Conservation (phyloP, 148 eudicot genomes). For the Vaccinium darrowii region DNA sequence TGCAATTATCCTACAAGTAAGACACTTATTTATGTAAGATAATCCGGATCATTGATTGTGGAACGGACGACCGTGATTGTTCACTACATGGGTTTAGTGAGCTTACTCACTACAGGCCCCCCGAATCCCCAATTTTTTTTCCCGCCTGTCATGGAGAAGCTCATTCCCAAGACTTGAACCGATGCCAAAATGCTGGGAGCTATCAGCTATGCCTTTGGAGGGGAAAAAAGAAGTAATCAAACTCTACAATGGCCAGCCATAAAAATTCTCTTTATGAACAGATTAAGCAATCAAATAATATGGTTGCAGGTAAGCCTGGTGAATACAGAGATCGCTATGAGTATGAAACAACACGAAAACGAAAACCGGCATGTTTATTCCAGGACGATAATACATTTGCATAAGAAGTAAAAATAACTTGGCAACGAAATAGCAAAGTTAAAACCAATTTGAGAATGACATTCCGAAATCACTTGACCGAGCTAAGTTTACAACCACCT, state of each 20-base stretch:
- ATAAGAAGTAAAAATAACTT: neutral
- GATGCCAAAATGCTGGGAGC: neutral
- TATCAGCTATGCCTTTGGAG: too few species aligned
- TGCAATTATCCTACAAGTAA: too few species aligned
- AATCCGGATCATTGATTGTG: too few species aligned
- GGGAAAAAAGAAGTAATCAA: neutral
- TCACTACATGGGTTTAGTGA: too few species aligned
- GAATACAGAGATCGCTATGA: too few species aligned
- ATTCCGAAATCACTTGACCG: neutral
- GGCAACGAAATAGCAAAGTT: neutral
- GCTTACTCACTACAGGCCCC: too few species aligned
- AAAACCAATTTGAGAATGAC: neutral
- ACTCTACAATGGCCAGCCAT: neutral
- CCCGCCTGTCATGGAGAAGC: neutral
- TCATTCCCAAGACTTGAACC: neutral
- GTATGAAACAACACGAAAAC: too few species aligned
- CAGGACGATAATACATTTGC: too few species aligned
- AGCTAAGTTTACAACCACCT: neutral
- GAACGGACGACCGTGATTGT: too few species aligned
- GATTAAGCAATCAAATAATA: neutral
- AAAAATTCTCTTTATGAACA: neutral
- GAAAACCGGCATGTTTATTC: too few species aligned
- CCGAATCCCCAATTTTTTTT: too few species aligned
- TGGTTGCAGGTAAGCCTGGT: neutral
- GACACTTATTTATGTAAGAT: too few species aligned